Percentiles rank a stretch among this genome's conserved stretches.
Evolutionary conservation across 371 early-diverging fungal genomes (phyloP).

Genomic region (Mortierella sp.): DNA sequence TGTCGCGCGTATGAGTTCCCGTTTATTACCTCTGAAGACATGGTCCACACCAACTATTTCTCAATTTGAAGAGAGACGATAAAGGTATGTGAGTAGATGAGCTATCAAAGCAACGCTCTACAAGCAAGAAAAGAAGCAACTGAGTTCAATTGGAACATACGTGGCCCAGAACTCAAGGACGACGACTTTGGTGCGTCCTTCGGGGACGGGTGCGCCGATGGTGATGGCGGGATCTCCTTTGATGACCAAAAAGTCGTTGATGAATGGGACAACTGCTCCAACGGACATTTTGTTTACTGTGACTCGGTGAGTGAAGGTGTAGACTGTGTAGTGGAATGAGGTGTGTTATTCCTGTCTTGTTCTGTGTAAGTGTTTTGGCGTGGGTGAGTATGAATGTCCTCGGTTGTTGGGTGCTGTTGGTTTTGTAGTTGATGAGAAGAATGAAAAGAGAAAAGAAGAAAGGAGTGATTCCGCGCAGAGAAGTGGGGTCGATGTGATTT

Average conservation of each 20-base stretch:
- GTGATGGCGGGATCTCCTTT: constrained; percentile 43
- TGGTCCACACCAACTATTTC: constrained; percentile 49
- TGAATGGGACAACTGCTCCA: constrained; percentile 41
- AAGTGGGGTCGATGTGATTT: too few species aligned
- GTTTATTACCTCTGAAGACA: constrained; percentile 42
- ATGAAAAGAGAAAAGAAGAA: too few species aligned
- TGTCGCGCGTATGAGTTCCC: not conserved
- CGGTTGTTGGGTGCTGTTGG: too few species aligned
- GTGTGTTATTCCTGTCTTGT: not conserved
- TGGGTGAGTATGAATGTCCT: too few species aligned
- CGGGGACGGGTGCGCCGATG: constrained; percentile 46
- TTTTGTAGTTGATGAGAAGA: too few species aligned
- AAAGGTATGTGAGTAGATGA: not conserved
- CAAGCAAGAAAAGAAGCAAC: not conserved
- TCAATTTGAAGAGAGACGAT: not conserved
- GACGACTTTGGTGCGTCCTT: constrained; percentile 49
- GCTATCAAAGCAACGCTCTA: not conserved
- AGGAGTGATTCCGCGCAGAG: too few species aligned
- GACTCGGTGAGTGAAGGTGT: not conserved
- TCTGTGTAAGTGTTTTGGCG: too few species aligned
- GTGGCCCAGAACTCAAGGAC: constrained; percentile 58
- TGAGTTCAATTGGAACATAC: constrained; percentile 19
- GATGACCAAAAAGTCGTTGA: constrained; percentile 54
- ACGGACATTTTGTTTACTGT: constrained; percentile 36
- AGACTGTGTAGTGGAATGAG: not conserved